Percentiles rank a stretch among this genome's conserved stretches.
These are phyloP conservation scores for Colletotrichum magnum DNA, from an alignment of 2,329 filamentous ascomycete species.

Conservation along the genomic window DNA sequence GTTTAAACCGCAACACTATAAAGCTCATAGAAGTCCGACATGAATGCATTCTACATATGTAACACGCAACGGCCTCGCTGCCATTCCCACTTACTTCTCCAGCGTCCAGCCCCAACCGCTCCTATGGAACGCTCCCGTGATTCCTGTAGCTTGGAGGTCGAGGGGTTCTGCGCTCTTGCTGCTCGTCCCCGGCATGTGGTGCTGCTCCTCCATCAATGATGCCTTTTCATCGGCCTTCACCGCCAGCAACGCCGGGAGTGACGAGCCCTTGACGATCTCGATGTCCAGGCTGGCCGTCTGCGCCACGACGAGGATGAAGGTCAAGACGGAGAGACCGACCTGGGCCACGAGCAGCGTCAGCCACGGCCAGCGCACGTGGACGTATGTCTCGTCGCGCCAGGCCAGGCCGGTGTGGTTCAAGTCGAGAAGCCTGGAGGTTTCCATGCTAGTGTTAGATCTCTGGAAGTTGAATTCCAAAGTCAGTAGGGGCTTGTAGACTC, in stretches of 20 bases:
- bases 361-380: conserved; percentile 30
- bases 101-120: no score
- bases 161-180: no score
- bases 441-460: no score
- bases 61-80: no score
- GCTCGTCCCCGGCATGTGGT: neutral
- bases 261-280: conserved; percentile 33
- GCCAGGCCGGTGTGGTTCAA: conserved; percentile 17
- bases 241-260: conserved; percentile 24
- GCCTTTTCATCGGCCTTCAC: conserved; percentile 16
- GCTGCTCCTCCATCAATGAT: neutral
- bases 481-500: no score
- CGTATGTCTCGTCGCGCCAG: conserved; percentile 28
- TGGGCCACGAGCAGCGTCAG: conserved; percentile 25
- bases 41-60: no score
- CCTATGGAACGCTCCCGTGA: no score
- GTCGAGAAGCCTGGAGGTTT: conserved; percentile 6
- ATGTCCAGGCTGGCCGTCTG: conserved; percentile 21
- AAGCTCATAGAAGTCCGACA: no score
- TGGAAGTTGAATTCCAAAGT: no score
- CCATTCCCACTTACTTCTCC: no score
- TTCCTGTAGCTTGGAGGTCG: no score
- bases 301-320: conserved; percentile 15
- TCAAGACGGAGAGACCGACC: conserved; percentile 25
- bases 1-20: no score